Conservation (phyloP, 164 flowering plant species). For the Umbellularia californica region DNA sequence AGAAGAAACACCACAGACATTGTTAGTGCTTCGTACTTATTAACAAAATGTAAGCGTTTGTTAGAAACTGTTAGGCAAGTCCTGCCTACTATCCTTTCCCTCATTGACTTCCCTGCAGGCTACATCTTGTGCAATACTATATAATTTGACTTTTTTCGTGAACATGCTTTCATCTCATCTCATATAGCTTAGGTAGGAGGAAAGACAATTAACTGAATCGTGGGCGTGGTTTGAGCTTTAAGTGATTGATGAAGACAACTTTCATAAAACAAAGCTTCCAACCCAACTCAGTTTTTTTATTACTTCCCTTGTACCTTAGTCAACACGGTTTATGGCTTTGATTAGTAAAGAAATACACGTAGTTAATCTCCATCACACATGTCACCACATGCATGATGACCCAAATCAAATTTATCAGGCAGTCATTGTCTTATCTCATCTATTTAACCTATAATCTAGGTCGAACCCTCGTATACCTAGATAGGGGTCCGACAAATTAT, state of each 20-base stretch:
- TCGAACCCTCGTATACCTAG: no score
- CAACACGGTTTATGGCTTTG: no score
- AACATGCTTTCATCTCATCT: slow-evolving; percentile 3
- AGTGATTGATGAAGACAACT: not conserved
- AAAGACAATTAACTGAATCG: not conserved
- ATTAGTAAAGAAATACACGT: no score
- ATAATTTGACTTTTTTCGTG: not conserved
- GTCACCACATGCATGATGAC: no score
- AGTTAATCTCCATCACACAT: no score
- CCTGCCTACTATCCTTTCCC: slow-evolving; percentile 1
- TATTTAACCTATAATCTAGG: no score
- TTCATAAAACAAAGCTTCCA: not conserved
- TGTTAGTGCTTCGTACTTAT: not conserved
- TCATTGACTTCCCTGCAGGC: not conserved
- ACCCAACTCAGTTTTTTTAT: no score
- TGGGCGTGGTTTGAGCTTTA: slow-evolving; percentile 1
- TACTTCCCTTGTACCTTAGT: no score
- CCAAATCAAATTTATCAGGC: no score
- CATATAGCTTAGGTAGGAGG: not conserved
- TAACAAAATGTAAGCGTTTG: not conserved
- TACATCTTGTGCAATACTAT: not conserved
- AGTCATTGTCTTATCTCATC: no score
- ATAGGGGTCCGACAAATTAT: no score
- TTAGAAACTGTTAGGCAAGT: not conserved
- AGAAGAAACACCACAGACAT: not conserved